Evolutionary conservation across 441 rosid species (phyloP), one percentile per base, ranked within the genome.

Genomic region (Bruguiera hainesii): DNA sequence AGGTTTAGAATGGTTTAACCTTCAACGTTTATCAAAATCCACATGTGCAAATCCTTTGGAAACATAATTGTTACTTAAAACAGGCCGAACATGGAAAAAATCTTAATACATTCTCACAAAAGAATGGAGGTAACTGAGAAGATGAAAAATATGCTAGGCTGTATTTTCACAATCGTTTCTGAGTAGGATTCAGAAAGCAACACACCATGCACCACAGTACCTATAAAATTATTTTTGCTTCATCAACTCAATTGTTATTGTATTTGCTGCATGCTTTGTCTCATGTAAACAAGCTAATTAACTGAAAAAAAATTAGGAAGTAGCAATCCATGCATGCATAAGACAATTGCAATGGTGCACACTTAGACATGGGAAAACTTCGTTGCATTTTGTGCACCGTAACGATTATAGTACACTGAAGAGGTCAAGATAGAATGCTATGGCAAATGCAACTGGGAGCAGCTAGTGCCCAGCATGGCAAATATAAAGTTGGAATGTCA

Each of bases 141-240:
- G 39, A 35, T 42, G 49, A 42, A 48, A 63, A 42, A 60, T 20
- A 30, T 42, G 26, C 25, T 72, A 18, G 19, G n/a, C 18, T 35
- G 7, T 35, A 50, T 29, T 16, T 26, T n/a, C 23, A 42, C 48
- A 13, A 42, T 42, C 16, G 1, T 13, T 42, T 42, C 46, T 4
- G 7, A 23, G n/a, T 7, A 53, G 19, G 11, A 53, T 52, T 30
- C 55, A 46, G 75, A 53, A 55, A 31, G 58, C 67, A 42, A 13
- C 10, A 21, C 29, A 7, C 23, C 33, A 51, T 48, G 20, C 8
- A 46, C 37, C 9, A 7, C 1, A 1, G 37, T 1, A 7, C 37
- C 37, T 7, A 33, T 33, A 33, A 33, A 33, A 33, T 33, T 33
- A 33, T 33, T 33, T 33, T 33, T 33, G 37, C 37, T 33, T 18